These are phyloP conservation scores for Pythium apleroticum DNA, from an alignment of 352 stramenopile species.

Conservation along the genomic window DNA sequence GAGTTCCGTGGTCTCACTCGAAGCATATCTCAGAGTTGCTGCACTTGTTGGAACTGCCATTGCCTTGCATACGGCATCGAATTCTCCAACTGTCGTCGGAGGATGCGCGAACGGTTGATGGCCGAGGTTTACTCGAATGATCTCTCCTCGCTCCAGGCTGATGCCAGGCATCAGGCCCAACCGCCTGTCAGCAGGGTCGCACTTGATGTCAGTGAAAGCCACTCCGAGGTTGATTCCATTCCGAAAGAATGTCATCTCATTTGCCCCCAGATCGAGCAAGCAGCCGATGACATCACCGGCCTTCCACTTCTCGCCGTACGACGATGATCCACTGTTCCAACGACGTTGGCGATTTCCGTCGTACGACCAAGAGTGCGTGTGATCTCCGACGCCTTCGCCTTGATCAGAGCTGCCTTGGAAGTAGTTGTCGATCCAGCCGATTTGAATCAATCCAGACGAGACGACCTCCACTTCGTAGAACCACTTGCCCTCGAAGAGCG, in stretches of 20 bases:
- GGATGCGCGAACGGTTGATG: constrained; percentile 80
- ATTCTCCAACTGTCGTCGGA: constrained; percentile 54
- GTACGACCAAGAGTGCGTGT: constrained; percentile 92
- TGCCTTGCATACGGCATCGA: constrained; percentile 65
- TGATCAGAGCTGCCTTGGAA: constrained; percentile 91
- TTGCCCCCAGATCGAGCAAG: constrained; percentile 73
- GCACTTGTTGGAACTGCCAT: constrained; percentile 45
- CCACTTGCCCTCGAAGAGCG: constrained; percentile 86
- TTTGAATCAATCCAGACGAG: constrained; percentile 90
- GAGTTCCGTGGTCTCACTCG: neutral
- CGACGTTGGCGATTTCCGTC: constrained; percentile 90
- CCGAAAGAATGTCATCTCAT: constrained; percentile 87
- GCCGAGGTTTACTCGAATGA: constrained; percentile 85
- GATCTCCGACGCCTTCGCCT: constrained; percentile 90
- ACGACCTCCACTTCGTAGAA: constrained; percentile 94
- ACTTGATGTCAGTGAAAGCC: constrained; percentile 72
- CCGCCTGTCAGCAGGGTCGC: constrained; percentile 41
- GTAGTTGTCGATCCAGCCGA: constrained; percentile 91
- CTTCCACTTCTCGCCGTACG: constrained; percentile 91
- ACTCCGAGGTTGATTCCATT: constrained; percentile 86
- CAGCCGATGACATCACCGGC: constrained; percentile 92
- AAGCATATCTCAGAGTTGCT: constrained; percentile 34
- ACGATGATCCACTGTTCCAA: constrained; percentile 89
- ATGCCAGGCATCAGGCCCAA: constrained; percentile 85
- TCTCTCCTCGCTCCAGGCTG: constrained; percentile 83